Evolutionary conservation across 495 filamentous ascomycete genomes (phyloP).

Genomic region (Penicillium turbatum): DNA sequence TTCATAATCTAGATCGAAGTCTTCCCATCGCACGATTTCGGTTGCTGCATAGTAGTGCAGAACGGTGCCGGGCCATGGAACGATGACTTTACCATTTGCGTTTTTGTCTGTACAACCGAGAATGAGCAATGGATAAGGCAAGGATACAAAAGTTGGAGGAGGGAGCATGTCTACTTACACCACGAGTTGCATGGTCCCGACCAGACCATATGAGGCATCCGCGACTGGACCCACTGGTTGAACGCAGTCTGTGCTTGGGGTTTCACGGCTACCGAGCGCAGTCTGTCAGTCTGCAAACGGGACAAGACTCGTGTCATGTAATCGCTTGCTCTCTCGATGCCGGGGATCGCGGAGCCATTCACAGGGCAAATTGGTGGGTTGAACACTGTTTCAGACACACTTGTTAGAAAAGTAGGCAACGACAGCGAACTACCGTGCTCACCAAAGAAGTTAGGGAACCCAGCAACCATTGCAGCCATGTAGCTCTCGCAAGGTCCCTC

Average conservation of each 20-base stretch:
- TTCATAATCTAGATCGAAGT: constrained; percentile 11
- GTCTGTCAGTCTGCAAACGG: constrained; percentile 8
- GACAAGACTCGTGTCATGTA: constrained; percentile 7
- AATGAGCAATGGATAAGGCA: background rate
- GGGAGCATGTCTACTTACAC: constrained; percentile 2
- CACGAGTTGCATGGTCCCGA: constrained; percentile 12
- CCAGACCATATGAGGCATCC: constrained; percentile 14
- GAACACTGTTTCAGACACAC: background rate
- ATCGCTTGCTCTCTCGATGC: constrained; percentile 11
- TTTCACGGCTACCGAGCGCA: constrained; percentile 9
- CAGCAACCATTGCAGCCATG: constrained; percentile 15
- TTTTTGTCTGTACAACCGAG: constrained; percentile 7
- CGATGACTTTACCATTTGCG: constrained; percentile 6
- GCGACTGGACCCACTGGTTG: constrained; percentile 12
- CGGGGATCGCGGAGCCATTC: constrained; percentile 12
- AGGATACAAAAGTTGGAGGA: background rate
- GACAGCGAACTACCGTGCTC: background rate
- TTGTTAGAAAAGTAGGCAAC: background rate
- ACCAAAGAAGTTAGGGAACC: constrained; percentile 15
- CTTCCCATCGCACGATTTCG: constrained; percentile 14
- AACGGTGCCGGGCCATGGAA: constrained; percentile 13
- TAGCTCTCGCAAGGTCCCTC: constrained; percentile 15
- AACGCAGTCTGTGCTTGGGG: constrained; percentile 2
- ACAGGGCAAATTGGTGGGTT: constrained; percentile 12
- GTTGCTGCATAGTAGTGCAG: constrained; percentile 14